Conservation (phyloP, 805 yeast genomes). For the Yarrowia sp. region DNA sequence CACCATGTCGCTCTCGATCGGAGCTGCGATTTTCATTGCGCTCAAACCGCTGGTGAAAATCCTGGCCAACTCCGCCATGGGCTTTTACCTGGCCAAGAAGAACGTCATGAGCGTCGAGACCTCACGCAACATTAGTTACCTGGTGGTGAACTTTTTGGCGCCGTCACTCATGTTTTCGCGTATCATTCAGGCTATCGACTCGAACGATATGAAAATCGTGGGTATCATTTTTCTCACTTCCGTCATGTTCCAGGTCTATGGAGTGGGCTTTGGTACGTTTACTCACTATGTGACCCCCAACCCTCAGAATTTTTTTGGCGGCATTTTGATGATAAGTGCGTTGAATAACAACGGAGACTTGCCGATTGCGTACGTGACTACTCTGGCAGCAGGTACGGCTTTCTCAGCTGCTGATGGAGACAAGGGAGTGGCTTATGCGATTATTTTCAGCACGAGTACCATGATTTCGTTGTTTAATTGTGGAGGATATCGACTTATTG, state of each 20-base stretch:
- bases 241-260: conserved; percentile 46
- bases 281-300: conserved; percentile 52
- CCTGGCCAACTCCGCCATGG: conserved; percentile 65
- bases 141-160: conserved; percentile 63
- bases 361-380: conserved; percentile 73
- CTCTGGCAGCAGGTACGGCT: conserved; percentile 59
- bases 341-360: conserved; percentile 79
- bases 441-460: conserved; percentile 49
- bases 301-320: conserved; percentile 76
- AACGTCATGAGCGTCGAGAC: conserved; percentile 64
- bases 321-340: conserved; percentile 66
- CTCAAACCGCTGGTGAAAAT: conserved; percentile 86
- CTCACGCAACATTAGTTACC: conserved; percentile 65
- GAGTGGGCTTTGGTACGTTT: conserved; percentile 45
- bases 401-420: conserved; percentile 61
- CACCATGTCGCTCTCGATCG: conserved; percentile 36
- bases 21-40: conserved; percentile 70
- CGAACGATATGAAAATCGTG: conserved; percentile 64
- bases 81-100: conserved; percentile 59
- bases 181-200: conserved; percentile 62
- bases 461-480: conserved; percentile 67
- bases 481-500: conserved; percentile 70
- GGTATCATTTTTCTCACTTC: conserved; percentile 62
- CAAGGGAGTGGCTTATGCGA: conserved; percentile 79
- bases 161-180: conserved; percentile 78